Percentiles rank a stretch among this genome's conserved stretches.
These are phyloP conservation scores for Rhododendron williamsianum DNA, from an alignment of 148 eudicot genomes.

Conservation along the genomic window DNA sequence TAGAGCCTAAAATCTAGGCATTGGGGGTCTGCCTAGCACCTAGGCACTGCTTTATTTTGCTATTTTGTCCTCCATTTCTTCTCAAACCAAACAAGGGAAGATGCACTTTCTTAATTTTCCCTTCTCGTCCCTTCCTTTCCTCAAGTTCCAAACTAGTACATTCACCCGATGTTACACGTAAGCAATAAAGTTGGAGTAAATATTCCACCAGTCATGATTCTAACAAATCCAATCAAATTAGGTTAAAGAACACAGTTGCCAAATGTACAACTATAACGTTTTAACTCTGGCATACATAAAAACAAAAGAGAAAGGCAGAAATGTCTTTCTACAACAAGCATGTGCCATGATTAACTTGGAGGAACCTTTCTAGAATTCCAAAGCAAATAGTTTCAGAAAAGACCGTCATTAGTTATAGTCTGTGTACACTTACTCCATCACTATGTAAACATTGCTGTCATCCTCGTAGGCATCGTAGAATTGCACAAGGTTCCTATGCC, in stretches of 20 bases:
- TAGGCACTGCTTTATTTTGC: background rate
- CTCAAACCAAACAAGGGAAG: background rate
- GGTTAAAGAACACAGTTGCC: background rate
- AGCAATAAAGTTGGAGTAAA: conserved; percentile 2
- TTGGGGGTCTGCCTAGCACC: background rate
- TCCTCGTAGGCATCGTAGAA: conserved; percentile 89
- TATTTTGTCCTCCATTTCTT: background rate
- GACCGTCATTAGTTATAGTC: background rate
- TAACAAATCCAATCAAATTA: background rate
- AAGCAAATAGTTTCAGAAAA: background rate
- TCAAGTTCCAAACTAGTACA: background rate
- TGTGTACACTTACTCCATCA: conserved; percentile 75
- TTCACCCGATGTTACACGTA: background rate
- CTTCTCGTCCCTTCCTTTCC: background rate
- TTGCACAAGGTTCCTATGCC: conserved; percentile 75
- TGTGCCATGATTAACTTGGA: background rate
- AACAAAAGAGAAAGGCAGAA: background rate
- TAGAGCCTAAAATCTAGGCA: background rate
- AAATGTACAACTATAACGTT: background rate
- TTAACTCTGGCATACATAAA: background rate
- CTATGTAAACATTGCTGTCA: conserved; percentile 74
- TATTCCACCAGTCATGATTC: background rate
- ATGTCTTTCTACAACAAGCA: background rate
- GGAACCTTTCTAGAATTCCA: background rate
- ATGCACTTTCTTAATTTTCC: background rate